phyloP scores from a whole-genome alignment of 1,139 yeast species.

The Pichia sp. region DNA sequence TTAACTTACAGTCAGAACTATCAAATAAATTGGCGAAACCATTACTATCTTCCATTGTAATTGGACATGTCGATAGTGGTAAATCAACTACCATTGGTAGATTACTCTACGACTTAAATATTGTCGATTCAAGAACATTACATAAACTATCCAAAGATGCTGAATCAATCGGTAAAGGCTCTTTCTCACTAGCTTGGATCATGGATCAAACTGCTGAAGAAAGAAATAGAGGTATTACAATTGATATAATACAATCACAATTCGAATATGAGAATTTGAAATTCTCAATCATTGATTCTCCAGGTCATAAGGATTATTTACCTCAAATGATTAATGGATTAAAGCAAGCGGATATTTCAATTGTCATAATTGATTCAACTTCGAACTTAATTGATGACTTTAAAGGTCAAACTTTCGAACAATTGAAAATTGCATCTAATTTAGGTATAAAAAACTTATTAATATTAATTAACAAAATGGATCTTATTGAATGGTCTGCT shows the following conservation, averaged over 20 bases:
- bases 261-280: constrained; percentile 61
- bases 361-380: constrained; percentile 73
- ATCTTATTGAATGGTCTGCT: constrained; percentile 43
- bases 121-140: constrained; percentile 70
- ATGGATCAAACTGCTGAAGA: constrained; percentile 95
- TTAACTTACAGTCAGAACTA: constrained; percentile 39
- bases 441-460: constrained; percentile 73
- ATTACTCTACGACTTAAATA: constrained; percentile 70
- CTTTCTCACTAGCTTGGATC: constrained; percentile 96
- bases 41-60: constrained; percentile 70
- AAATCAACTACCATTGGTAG: constrained; percentile 94
- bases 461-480: constrained; percentile 86
- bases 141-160: constrained; percentile 77
- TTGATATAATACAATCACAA: constrained; percentile 76
- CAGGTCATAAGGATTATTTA: constrained; percentile 95
- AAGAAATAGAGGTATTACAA: constrained; percentile 84
- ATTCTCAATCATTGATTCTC: constrained; percentile 93
- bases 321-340: constrained; percentile 99
- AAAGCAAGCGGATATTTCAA: constrained; percentile 74
- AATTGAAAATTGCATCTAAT: constrained; percentile 73
- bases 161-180: constrained; percentile 76
- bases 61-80: constrained; percentile 98
- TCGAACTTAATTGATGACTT: constrained; percentile 56
- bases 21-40: constrained; percentile 44
- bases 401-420: constrained; percentile 95